Evolutionary conservation across 2,329 filamentous ascomycete genomes (phyloP), one percentile per base, ranked within the genome.

Genomic region (Tolypocladium paradoxum): DNA sequence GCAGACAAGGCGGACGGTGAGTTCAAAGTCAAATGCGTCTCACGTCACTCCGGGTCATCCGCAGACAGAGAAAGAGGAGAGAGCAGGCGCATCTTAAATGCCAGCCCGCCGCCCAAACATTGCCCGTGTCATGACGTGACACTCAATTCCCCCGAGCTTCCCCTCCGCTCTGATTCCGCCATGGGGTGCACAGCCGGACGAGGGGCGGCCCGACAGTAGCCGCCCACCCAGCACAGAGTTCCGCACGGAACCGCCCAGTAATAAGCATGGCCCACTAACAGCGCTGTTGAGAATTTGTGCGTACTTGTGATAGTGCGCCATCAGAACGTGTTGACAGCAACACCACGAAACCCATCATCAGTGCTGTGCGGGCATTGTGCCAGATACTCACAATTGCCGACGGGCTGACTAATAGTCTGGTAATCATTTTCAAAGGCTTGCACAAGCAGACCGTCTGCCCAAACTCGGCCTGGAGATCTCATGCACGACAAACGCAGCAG

Each of bases 171-270:
- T 33, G 22, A 50, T 64, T 64, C 62, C 62, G 62, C 62, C 51
- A 54, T 55, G 53, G 47, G 60, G 48, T 46, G 45, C 54, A 27
- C 35, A 24, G 50, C 47, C 52, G 53, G 49, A 58, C 40, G 49
- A 49, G 50, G 22, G 48, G 57, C 61, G 59, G 58, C 59, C 63
- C 63, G 63, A 64, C 53, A 59, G 60, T 65, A 65, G 57, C 63
- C 63, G 63, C 38, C 45, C 54, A 47, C 57, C 49, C 45, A 54
- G 54, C 54, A 55, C 43, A 49, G 24, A 43, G 56, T 64, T 65
- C 62, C 61, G 62, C 60, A 49, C 18, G 27, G 43, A 51, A 49
- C 45, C 48, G 31, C 46, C 34, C n/a, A n/a, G n/a, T n/a, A n/a
- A n/a, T n/a, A 5, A 7, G 29, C 14, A 40, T 24, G 18, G 7